Evolutionary conservation across 192 early-diverging fungal genomes (phyloP), one percentile per base, ranked within the genome.

Genomic region (Phycomyces blakesleeanus): DNA sequence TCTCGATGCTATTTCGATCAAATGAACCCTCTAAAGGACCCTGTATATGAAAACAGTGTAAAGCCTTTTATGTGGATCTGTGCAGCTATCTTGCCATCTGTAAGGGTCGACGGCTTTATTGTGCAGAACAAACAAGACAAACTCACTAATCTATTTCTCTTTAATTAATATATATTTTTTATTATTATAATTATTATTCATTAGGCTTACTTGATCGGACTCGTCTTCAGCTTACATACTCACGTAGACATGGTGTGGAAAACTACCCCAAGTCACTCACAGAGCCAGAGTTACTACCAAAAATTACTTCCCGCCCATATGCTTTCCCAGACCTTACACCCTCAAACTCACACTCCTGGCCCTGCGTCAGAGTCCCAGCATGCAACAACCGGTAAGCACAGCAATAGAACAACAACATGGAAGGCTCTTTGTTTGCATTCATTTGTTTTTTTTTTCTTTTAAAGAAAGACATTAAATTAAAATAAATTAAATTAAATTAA

Each of bases 191-290:
- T 8, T 60, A 15, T 2, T 20, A 27, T 21, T 59, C 25, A 14
- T 12, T 47, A 47, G 44, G 85, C 93, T 26, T 98, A 98, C 67
- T 71, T 88, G 40, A 89, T 95, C 64, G 97, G 94, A 41, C 81
- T 98, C 57, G 87, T 86, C 83, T 98, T 97, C 62, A 93, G 93
- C 58, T 85, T 98, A 26, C 83, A 89, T 49, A 98, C 97, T 0
- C 97, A 98, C 64, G 88, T 89, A 42, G 81, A 89, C 55, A 84
- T 81, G 63, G 80, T 91, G 15, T 85, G 87, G 78, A 84, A 89
- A 63, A 80, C 81, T 1, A 14, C 51, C 57, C 22, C 71, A 50
- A 7, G 62, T 65, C 63, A 72, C 57, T 34, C 29, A n/a, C 44
- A 41, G 40, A 54, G 39, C 8, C 51, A 61, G 42, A 75, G 77